Conservation (phyloP, 2,329 filamentous ascomycete species). For the Ceratocystiopsis brevicomis region DNA sequence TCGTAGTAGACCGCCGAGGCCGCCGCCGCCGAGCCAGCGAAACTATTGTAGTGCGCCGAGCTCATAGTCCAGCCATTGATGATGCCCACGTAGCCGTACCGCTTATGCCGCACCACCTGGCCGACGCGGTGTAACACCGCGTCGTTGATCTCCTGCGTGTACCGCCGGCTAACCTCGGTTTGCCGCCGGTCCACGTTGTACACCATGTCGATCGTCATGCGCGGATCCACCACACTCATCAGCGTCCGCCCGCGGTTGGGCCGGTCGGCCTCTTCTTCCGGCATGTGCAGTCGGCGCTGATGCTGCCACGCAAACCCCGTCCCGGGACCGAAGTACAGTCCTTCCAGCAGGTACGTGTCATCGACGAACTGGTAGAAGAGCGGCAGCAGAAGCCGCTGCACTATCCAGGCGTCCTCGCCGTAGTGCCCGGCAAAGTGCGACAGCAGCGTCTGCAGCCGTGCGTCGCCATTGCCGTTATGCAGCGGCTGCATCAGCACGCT, state of each 20-base stretch:
- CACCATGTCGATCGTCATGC: conserved; percentile 21
- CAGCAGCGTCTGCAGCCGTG: conserved; percentile 44
- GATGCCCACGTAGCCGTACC: conserved; percentile 62
- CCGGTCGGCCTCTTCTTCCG: background rate
- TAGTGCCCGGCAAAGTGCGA: conserved; percentile 45
- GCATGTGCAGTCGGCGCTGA: background rate
- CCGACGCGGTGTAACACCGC: conserved; percentile 51
- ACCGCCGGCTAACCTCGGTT: conserved; percentile 17
- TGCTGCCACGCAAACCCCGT: no score
- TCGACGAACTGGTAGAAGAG: conserved; percentile 27
- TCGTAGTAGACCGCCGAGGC: no score
- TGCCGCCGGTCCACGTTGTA: conserved; percentile 24
- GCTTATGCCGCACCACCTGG: conserved; percentile 64
- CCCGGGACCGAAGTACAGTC: no score
- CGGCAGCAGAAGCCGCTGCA: conserved; percentile 49
- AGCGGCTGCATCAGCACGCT: conserved; percentile 34
- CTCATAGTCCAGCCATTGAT: conserved; percentile 66
- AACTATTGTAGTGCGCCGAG: no score
- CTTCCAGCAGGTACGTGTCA: no score
- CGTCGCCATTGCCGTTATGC: conserved; percentile 33
- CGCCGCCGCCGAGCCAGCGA: no score
- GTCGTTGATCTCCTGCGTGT: conserved; percentile 17
- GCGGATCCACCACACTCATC: conserved; percentile 16
- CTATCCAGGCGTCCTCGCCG: conserved; percentile 51
- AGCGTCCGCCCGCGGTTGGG: background rate